Evolutionary conservation across 139 green algal genomes (phyloP).

Genomic region (Tetradesmus lagerheimii): DNA sequence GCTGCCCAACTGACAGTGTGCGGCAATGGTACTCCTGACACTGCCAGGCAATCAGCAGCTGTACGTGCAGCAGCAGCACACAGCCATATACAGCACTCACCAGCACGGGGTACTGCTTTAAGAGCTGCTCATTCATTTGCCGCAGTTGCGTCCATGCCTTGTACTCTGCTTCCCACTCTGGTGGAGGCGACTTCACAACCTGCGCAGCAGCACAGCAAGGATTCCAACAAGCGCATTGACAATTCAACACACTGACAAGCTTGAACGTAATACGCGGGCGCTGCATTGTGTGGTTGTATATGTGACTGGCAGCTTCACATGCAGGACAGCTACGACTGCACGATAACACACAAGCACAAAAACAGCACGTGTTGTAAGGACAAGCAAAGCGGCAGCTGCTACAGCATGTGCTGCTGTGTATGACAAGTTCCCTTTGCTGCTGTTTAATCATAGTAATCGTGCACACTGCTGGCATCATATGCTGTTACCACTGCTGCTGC

Average conservation of each 20-base stretch:
- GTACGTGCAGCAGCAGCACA: no score
- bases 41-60: no score
- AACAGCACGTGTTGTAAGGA: not conserved
- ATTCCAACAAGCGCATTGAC: no score
- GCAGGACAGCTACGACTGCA: not conserved
- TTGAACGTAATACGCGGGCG: not conserved
- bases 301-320: not conserved
- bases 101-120: conserved; percentile 12
- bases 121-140: not conserved
- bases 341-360: not conserved
- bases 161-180: conserved; percentile 36
- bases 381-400: not conserved
- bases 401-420: not conserved
- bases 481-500: not conserved
- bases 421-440: not conserved
- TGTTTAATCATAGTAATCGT: no score
- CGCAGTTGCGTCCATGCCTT: conserved; percentile 28
- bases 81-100: not conserved
- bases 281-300: no score
- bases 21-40: no score
- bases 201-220: not conserved
- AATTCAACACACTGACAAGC: not conserved
- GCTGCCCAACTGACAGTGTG: no score
- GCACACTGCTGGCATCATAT: not conserved
- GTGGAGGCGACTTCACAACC: conserved; percentile 31